Base-by-base conservation (phyloP, 352 stramenopile genomes). In the Phytophthora multivora region DNA sequence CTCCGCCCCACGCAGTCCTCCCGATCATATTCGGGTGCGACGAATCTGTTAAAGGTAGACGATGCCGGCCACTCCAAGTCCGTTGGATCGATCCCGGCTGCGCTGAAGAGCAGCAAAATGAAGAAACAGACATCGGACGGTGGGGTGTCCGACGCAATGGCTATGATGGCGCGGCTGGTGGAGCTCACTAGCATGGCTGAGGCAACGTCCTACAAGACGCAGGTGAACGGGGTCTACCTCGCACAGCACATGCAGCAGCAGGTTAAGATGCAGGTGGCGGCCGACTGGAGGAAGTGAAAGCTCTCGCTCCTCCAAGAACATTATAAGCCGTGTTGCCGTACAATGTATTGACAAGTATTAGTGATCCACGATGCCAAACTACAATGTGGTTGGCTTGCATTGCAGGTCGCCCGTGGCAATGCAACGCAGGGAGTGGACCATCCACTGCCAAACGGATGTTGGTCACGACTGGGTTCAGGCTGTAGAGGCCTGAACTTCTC, bases 171-270 rank as follows among this genome's bases (percentile, higher is more conserved):
- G 33, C 35, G 63, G n/a, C 38, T 77, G 13, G 41, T 63, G 59
- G 58, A 73, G 46, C 53, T 73, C 36, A 63, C 39, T 5, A 63
- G 12, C 18, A 77, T 73, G 68, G 68, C 59, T 35, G 63, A 77
- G 59, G 54, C 53, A 23, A 70, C 68, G n/a, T 71, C 66, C 4
- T 59, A 69, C 50, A 55, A 40, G 39, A 73, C 63, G 18, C 68
- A 77, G 30, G 57, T n/a, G 13, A 77, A 77, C 21, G 68, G 65
- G 9, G 47, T 58, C 16, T 73, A 69, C 50, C 55, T 82, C 26
- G 51, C 69, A 23, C 63, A 69, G 51, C 69, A 73, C 15, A 54
- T 56, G 43, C 63, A 61, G 19, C 63, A 68, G 15, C 63, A 68
- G 40, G 51, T 64, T 19, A 68, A 58, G 33, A 46, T 56, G 33